Base-by-base conservation (phyloP, 192 early-diverging fungal genomes). In the Linnemannia elongata region DNA sequence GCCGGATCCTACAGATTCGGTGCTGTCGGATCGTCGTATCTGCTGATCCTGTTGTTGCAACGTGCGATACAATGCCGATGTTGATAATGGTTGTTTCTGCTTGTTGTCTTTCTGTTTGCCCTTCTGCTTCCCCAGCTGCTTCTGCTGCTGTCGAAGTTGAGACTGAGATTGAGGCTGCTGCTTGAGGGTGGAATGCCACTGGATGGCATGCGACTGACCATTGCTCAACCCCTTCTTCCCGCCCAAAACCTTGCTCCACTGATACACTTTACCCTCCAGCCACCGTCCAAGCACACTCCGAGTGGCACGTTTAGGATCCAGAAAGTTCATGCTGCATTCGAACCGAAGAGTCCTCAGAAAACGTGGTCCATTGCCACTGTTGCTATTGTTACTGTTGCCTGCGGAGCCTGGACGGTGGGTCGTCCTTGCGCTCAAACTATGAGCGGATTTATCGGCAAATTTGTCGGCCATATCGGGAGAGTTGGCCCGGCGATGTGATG, bases 291-390 rank as follows among this genome's bases (percentile, higher is more conserved):
- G 74, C 27, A 87, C 74, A 35, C 81, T 87, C 13, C 85, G 71
- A 3, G 85, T 87, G 7, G 85, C 85, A 10, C 85, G 63, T 44
- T 81, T 81, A 4, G 80, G 79, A n/a, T 87, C 85, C 72, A 87
- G 44, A 78, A 87, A 87, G 76, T 87, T 87, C 85, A 87, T 87
- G 45, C 85, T 87, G 80, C 85, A 87, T 27, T 87, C 85, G 60
- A 87, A 87, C 8, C 39, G 72, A 6, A 81, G 57, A 3, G 44
- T 24, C 4, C 76, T 76, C 18, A 87, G 42, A 66, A 77, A 87
- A 3, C 85, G 74, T 42, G 79, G 71, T 27, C 79, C 85, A 41
- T 47, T 81, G 49, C 54, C 60, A 7, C 27, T 45, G 72, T 30
- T 60, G 55, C 17, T 39, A n/a, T 49, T 60, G 39, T 42, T 72